Percentiles rank a stretch among this genome's conserved stretches.
Evolutionary conservation across 176 grass and related monocot species (phyloP).

Genomic region (Raddia distichophylla): DNA sequence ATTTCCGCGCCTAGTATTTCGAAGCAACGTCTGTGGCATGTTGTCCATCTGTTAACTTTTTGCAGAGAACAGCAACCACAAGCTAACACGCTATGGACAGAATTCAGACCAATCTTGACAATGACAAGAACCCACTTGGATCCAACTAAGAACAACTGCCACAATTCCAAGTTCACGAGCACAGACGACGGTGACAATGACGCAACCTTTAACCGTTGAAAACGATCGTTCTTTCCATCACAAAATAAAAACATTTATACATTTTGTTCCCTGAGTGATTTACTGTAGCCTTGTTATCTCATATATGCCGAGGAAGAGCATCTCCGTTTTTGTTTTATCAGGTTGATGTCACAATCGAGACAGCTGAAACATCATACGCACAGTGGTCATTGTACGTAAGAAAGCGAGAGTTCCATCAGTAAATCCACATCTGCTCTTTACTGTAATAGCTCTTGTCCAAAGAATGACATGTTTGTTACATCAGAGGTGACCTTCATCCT

Average conservation of each 20-base stretch:
- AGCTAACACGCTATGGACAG: neutral
- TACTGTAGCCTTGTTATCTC: neutral
- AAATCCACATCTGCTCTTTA: neutral
- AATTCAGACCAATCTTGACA: neutral
- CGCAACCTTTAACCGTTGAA: neutral
- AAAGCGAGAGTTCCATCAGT: neutral
- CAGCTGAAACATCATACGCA: slow-evolving; percentile 18
- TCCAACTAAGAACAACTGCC: slow-evolving; percentile 11
- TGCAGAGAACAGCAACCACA: slow-evolving; percentile 2
- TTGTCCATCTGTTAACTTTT: too few species aligned
- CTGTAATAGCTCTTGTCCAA: slow-evolving; percentile 23
- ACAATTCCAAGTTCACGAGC: neutral
- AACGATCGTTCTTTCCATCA: neutral
- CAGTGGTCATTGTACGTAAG: neutral
- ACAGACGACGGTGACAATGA: slow-evolving; percentile 3
- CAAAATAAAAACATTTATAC: neutral
- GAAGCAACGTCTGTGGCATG: neutral
- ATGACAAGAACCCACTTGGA: slow-evolving; percentile 26
- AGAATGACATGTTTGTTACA: slow-evolving; percentile 41
- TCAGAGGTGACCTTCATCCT: neutral
- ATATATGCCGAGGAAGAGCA: neutral
- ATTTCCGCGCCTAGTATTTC: neutral
- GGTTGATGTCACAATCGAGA: slow-evolving; percentile 21
- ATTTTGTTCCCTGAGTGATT: neutral
- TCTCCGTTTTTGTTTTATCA: neutral